phyloP scores from a whole-genome alignment of 2,329 filamentous ascomycete species.

The Calonectria honghensis region DNA sequence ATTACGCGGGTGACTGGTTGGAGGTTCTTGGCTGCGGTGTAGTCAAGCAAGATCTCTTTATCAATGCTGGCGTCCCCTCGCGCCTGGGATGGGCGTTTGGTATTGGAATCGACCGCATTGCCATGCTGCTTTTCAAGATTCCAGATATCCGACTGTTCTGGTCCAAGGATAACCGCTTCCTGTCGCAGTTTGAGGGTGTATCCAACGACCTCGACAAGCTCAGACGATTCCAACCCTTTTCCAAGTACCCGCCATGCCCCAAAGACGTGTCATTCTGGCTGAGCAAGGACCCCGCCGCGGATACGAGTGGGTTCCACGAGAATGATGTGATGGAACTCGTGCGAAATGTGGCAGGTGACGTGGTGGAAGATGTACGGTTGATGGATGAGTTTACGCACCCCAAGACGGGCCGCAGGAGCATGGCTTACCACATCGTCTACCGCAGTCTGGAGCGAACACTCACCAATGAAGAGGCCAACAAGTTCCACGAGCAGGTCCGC shows the following conservation, averaged over 20 bases:
- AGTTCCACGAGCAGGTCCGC: slow-evolving; percentile 82
- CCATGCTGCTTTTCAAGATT: slow-evolving; percentile 97
- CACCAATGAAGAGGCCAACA: slow-evolving; percentile 87
- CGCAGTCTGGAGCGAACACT: slow-evolving; percentile 93
- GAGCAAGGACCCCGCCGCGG: slow-evolving; percentile 65
- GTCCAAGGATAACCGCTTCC: slow-evolving; percentile 89
- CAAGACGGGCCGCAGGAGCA: slow-evolving; percentile 86
- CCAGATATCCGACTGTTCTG: slow-evolving; percentile 98
- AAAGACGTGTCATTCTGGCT: slow-evolving; percentile 98
- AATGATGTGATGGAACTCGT: slow-evolving; percentile 99
- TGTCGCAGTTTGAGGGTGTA: slow-evolving; percentile 86
- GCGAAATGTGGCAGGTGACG: slow-evolving; percentile 85
- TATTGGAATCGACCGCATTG: slow-evolving; percentile 93
- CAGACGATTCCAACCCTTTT: slow-evolving; percentile 87
- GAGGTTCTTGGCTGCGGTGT: slow-evolving; percentile 96
- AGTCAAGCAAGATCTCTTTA: slow-evolving; percentile 87
- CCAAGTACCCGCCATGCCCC: slow-evolving; percentile 90
- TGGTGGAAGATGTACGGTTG: slow-evolving; percentile 90
- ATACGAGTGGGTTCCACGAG: slow-evolving; percentile 81
- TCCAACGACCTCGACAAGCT: slow-evolving; percentile 70
- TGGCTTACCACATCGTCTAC: slow-evolving; percentile 96
- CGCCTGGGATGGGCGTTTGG: slow-evolving; percentile 97
- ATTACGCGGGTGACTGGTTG: slow-evolving; percentile 95
- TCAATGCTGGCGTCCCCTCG: slow-evolving; percentile 83
- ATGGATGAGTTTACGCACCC: slow-evolving; percentile 93